Conservation (phyloP, 495 filamentous ascomycete genomes). For the Xylaria acuta region DNA sequence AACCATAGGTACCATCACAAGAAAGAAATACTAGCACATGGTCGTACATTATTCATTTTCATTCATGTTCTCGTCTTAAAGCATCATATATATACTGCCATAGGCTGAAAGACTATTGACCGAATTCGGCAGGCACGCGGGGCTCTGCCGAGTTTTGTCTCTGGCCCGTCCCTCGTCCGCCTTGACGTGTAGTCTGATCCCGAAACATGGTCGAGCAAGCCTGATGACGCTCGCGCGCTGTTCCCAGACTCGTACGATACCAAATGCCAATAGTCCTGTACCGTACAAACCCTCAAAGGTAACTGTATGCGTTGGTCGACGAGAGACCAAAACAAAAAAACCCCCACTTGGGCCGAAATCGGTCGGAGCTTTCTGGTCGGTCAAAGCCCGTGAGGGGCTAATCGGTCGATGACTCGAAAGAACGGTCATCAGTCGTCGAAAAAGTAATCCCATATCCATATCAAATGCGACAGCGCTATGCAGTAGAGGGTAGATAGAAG, state of each 20-base stretch:
- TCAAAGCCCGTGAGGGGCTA: conserved; percentile 14
- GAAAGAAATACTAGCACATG: not conserved
- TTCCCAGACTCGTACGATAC: conserved; percentile 22
- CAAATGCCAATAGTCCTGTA: conserved; percentile 18
- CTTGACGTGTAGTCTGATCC: conserved; percentile 12
- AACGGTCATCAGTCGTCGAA: conserved; percentile 38
- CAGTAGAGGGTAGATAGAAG: conserved; percentile 44
- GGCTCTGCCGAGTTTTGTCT: conserved; percentile 18
- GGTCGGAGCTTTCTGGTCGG: conserved; percentile 16
- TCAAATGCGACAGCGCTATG: conserved; percentile 51
- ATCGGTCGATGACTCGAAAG: conserved; percentile 28
- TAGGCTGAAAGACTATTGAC: conserved; percentile 19
- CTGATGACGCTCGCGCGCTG: conserved; percentile 16
- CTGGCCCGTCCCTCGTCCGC: conserved; percentile 15
- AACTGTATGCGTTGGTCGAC: conserved; percentile 20
- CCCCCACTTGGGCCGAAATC: conserved; percentile 25
- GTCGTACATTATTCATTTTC: conserved; percentile 27
- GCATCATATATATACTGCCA: conserved; percentile 27
- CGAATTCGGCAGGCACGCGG: conserved; percentile 14
- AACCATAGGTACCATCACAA: not conserved
- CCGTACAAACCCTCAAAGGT: conserved; percentile 13
- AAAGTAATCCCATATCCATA: conserved; percentile 43
- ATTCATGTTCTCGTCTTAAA: conserved; percentile 22
- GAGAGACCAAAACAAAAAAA: conserved; percentile 17
- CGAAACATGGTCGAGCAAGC: conserved; percentile 23